Base-by-base conservation (phyloP, 768 basidiomycete species). In the Exidia glandulosa region DNA sequence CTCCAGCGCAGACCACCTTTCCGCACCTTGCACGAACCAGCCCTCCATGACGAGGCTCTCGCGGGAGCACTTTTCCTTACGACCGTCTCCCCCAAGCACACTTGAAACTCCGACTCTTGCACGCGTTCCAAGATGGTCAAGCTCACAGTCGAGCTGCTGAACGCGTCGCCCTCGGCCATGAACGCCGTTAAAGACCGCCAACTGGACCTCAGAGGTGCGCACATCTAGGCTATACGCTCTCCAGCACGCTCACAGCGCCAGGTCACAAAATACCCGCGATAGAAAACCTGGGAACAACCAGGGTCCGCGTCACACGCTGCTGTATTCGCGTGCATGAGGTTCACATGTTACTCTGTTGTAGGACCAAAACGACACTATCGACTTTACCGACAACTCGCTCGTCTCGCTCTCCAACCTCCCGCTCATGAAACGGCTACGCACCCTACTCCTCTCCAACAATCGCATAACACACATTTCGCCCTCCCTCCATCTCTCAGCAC, bases 201-300 rank as follows among this genome's bases (percentile, higher is more conserved):
- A 74, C 82, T 95, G 50, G 93, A 95, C 71, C 84, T 95, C 57
- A 79, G 93, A 81, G 93, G 92, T 89, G 68, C 60, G 79, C 65
- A 23, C 23, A 29, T 27, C 58, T 30, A n/a, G 16, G 56, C 27
- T 58, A 50, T 4, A 12, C 37, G 16, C 34, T 10, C 57, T 34
- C 30, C 31, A 36, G 3, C 27, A 25, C 25, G n/a, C 57, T 23
- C 31, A 58, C 59, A 45, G 33, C 34, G 57, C 57, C 72, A 94
- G 91, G 92, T 60, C 88, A 88, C 76, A 93, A 91, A 82, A 94
- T 94, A 65, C 92, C 93, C 58, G 83, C 88, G 59, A 95, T 95
- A 70, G 93, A 95, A 86, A 95, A 95, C 80, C 80, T 95, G 65
- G 93, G 92, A 79, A 88, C 94, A 63, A 91, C 92, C 72, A 86